Evolutionary conservation across 1,284 basidiomycete species (phyloP).

Genomic region (Ustilago trichophora): DNA sequence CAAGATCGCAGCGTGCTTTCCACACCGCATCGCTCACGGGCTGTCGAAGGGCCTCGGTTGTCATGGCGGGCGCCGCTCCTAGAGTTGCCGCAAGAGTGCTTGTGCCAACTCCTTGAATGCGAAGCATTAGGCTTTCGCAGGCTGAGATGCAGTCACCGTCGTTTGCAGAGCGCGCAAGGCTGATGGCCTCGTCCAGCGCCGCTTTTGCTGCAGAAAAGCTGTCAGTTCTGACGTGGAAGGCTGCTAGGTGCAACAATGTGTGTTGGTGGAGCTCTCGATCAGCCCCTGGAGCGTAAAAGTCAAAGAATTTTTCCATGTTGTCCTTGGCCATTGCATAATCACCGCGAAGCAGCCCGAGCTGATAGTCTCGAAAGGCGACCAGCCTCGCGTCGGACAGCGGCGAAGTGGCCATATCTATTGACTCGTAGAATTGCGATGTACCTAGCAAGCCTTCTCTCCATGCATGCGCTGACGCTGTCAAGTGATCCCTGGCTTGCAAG

Average conservation of each 20-base stretch:
- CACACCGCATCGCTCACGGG: slow-evolving; percentile 25
- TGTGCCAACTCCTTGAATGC: slow-evolving; percentile 27
- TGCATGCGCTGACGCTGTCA: slow-evolving; percentile 18
- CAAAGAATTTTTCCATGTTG: slow-evolving; percentile 48
- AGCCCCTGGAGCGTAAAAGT: slow-evolving; percentile 46
- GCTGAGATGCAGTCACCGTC: slow-evolving; percentile 43
- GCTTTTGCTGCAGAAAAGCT: slow-evolving; percentile 39
- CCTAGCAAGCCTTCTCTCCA: slow-evolving; percentile 19
- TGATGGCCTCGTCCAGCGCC: slow-evolving; percentile 42
- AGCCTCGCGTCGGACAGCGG: slow-evolving; percentile 21
- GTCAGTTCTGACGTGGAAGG: slow-evolving; percentile 35
- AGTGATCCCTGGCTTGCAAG: slow-evolving; percentile 29
- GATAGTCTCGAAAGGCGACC: slow-evolving; percentile 29
- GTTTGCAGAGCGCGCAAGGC: slow-evolving; percentile 40
- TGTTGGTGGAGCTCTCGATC: slow-evolving; percentile 50
- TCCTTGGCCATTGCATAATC: slow-evolving; percentile 41
- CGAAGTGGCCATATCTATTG: too few relatives aligned
- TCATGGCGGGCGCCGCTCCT: not conserved
- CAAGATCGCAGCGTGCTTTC: slow-evolving; percentile 20
- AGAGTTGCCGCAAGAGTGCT: slow-evolving; percentile 19
- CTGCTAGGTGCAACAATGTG: slow-evolving; percentile 35
- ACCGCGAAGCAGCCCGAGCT: slow-evolving; percentile 35
- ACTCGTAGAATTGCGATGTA: not conserved
- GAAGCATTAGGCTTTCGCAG: slow-evolving; percentile 39
- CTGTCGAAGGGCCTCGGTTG: not conserved